Evolutionary conservation across 306 rosid genomes (phyloP).

Genomic region (Betula pendula): DNA sequence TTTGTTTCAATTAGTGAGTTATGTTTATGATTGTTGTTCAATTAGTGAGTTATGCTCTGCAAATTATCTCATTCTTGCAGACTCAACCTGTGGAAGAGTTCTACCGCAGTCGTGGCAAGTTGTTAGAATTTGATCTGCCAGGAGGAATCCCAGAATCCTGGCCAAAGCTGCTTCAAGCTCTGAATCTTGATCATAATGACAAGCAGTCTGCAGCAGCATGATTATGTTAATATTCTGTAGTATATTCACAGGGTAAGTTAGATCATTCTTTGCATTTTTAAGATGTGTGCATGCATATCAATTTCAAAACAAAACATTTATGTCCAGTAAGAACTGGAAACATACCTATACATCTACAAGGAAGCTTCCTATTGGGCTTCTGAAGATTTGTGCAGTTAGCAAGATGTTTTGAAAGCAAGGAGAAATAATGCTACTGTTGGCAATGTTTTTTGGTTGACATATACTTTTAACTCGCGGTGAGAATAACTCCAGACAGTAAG

Average conservation of each 20-base stretch:
- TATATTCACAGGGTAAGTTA: constrained; percentile 33
- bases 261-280: constrained; percentile 56
- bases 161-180: constrained; percentile 90
- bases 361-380: constrained; percentile 18
- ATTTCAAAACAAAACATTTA: constrained; percentile 35
- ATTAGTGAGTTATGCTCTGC: constrained; percentile 18
- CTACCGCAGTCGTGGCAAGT: constrained; percentile 65
- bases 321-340: constrained; percentile 14
- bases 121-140: constrained; percentile 89
- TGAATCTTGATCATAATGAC: constrained; percentile 73
- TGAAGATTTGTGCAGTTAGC: constrained; percentile 17
- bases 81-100: constrained; percentile 84
- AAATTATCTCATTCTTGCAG: constrained; percentile 41
- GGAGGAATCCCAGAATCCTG: constrained; percentile 98
- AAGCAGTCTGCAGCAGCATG: constrained; percentile 78
- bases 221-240: constrained; percentile 25
- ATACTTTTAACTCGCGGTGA: neutral
- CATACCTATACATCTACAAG: neutral
- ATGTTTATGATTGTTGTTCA: no score
- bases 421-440: neutral
- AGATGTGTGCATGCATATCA: constrained; percentile 43
- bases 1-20: constrained; percentile 11
- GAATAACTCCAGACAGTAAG: neutral
- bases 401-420: neutral
- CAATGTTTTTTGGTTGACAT: constrained; percentile 3